Base-by-base conservation (phyloP, 768 basidiomycete species). In the Lactarius evosmus region DNA sequence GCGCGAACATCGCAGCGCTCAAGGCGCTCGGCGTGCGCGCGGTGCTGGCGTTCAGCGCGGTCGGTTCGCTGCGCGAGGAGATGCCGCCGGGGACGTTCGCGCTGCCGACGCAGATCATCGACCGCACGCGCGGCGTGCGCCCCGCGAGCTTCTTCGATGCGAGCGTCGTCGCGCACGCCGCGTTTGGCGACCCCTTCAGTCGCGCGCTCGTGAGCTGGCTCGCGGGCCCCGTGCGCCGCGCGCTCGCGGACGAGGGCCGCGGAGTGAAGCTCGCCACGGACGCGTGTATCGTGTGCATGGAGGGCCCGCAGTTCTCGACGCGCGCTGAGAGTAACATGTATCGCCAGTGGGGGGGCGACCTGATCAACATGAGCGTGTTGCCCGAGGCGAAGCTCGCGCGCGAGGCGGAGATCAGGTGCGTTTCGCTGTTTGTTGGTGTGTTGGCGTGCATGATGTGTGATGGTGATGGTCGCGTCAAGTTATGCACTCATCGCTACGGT, bases 261-360 rank as follows among this genome's bases (percentile, higher is more conserved):
- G 82, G 80, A 1, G 85, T 88, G 40, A 78, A 83, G 75, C 75
- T 98, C 60, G 92, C 94, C 75, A 85, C 83, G 57, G 88, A 85
- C 32, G 94, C 88, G 80, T 89, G 86, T 22, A 84, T 98, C 62
- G 88, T 98, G 54, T 95, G 93, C 72, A 98, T 98, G 93, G 95
- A 98, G 73, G 95, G 95, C 55, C 91, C 91, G 34, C 94, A 95
- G 76, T 99, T 99, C 80, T 96, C 94, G 60, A 99, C 96, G n/a
- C 79, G 96, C 40, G 96, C 96, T 19, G 96, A 99, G 82, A 95
- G 92, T 71, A 70, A 83, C 70, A 94, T 97, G 95, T 97, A 98
- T 75, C 82, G 94, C 25, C 80, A 82, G 53, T 95, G 92, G 90
- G 96, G 96, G 9, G 92, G 86, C 7, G 93, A 96, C 74, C 77